Evolutionary conservation across 257 asterid genomes (phyloP), one percentile per base, ranked within the genome.

Genomic region (Solanum bulbocastanum): DNA sequence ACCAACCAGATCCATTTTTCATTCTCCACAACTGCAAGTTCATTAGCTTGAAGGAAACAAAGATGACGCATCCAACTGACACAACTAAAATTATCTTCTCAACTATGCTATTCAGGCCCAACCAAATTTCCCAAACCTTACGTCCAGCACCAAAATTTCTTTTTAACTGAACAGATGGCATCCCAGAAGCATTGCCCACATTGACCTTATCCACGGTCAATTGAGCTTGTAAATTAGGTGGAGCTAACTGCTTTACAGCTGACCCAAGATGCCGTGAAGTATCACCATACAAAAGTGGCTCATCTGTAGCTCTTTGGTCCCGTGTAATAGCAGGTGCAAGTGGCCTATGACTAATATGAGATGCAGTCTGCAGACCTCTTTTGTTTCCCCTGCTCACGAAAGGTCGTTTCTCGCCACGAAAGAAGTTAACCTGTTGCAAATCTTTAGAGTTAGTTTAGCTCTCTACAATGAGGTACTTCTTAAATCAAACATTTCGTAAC

Each of bases 161-260:
- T 90, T 95, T 94, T 92, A 96, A 88, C 71, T 93, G 95, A 75
- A 90, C 66, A 88, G 95, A 92, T 78, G 95, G 94, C 74, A 90
- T 88, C 90, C 90, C 60, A 88, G 46, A 88, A 93, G 86, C 88
- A 90, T 87, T 88, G 83, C 92, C 95, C 89, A 88, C 84, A 88
- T 78, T 71, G 88, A 85, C 83, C 89, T 88, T 93, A 90, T 88
- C 92, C 88, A 90, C 96, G n/a, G 88, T 83, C 83, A 93, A 88
- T 22, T 95, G 93, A 87, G 92, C 91, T 89, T 92, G 96, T 86
- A 95, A 90, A 90, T 92, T 92, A 75, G 92, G 92, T 83, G 97
- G 96, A 90, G 98, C 88, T 87, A 97, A 94, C 91, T 94, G 98
- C 91, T 96, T 93, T 86, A 91, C 98, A 73, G 98, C 98, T 86